A percentile compares a stretch with the other conserved stretches of the same genome.
Conservation (phyloP, 257 asterid genomes). For the Jacaranda copaia region DNA sequence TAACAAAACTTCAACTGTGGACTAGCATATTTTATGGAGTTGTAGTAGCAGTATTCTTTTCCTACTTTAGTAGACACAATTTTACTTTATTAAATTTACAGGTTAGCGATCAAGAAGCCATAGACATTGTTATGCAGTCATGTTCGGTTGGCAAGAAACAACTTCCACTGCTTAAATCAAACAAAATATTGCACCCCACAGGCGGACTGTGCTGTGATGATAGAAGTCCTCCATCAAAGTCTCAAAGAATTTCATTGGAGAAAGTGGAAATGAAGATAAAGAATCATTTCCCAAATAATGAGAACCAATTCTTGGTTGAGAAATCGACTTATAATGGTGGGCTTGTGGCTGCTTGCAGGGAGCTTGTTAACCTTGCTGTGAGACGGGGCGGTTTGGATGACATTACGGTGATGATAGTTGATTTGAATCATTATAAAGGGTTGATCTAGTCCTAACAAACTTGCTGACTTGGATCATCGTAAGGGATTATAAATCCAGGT, state of each 20-base stretch:
- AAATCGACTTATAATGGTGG: constrained; percentile 35
- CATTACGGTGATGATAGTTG: constrained; percentile 75
- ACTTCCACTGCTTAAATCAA: constrained; percentile 37
- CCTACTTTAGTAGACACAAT: too few relatives aligned
- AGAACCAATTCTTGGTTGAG: constrained; percentile 46
- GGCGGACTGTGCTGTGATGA: constrained; percentile 45
- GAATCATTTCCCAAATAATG: constrained; percentile 33
- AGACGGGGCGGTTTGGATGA: constrained; percentile 84
- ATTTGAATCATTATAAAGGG: constrained; percentile 44
- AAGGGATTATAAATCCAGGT: not conserved
- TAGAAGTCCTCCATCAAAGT: constrained; percentile 65
- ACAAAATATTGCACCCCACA: constrained; percentile 38
- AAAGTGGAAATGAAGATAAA: constrained; percentile 42
- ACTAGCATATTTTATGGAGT: too few relatives aligned
- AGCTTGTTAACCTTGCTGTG: constrained; percentile 72
- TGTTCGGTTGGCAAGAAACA: constrained; percentile 47
- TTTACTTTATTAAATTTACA: constrained; percentile 9
- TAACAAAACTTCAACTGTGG: constrained; percentile 28
- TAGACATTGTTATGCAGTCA: constrained; percentile 57
- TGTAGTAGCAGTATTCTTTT: too few relatives aligned
- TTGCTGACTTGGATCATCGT: not conserved
- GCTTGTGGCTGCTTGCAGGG: constrained; percentile 67
- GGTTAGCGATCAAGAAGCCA: constrained; percentile 80
- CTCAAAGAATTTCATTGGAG: constrained; percentile 43
- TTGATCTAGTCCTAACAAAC: not conserved